These are phyloP conservation scores for Gynandropsis gynandra DNA, from an alignment of 345 rosid species.

Conservation along the genomic window DNA sequence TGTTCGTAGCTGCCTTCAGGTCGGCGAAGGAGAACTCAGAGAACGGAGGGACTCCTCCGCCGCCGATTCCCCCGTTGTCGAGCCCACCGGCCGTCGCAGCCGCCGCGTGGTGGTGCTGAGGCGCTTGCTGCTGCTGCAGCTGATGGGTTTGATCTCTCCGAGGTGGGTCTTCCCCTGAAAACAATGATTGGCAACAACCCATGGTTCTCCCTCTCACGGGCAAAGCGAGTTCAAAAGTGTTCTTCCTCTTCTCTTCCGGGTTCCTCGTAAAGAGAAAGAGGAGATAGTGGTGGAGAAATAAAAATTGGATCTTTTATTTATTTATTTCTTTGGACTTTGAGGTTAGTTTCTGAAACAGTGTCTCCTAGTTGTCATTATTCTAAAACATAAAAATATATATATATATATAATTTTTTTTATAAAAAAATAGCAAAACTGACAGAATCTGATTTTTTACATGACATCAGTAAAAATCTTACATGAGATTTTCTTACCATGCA, in stretches of 20 bases:
- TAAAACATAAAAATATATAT: no score
- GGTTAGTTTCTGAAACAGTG: no score
- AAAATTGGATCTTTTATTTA: no score
- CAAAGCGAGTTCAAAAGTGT: constrained; percentile 5
- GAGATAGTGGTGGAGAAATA: no score
- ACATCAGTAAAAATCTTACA: no score
- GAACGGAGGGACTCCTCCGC: constrained; percentile 30
- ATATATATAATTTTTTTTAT: no score
- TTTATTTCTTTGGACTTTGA: no score
- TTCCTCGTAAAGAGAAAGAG: not conserved
- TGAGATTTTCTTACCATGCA: no score
- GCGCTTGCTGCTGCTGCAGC: constrained; percentile 15
- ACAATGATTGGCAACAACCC: constrained; percentile 70
- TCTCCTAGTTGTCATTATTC: no score
- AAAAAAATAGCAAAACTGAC: no score
- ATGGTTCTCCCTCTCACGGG: constrained; percentile 26
- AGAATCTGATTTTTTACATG: no score
- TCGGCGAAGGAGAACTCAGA: constrained; percentile 47
- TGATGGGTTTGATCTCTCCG: constrained; percentile 28
- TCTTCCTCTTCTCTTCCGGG: constrained; percentile 1
- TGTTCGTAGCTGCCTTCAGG: constrained; percentile 49
- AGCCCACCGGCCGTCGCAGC: constrained; percentile 23
- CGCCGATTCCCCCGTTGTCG: constrained; percentile 23
- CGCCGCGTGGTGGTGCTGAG: constrained; percentile 6
- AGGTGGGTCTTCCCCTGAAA: constrained; percentile 27